phyloP scores from a whole-genome alignment of 306 rosid species.

The Corylus heterophylla region DNA sequence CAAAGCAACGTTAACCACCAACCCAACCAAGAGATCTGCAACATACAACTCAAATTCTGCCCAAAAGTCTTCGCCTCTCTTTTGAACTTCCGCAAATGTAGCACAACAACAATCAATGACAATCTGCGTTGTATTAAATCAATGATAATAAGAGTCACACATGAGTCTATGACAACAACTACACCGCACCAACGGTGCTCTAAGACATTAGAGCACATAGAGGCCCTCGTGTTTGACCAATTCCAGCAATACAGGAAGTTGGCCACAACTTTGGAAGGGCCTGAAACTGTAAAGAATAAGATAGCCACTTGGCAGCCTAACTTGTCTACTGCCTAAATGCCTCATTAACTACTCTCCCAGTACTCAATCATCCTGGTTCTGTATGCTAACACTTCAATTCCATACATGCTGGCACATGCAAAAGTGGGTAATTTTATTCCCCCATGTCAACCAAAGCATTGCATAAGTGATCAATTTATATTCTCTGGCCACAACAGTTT shows the following conservation, averaged over 20 bases:
- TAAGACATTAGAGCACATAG: neutral
- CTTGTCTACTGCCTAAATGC: constrained; percentile 6
- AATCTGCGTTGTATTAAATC: constrained; percentile 52
- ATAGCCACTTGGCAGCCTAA: neutral
- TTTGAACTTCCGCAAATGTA: constrained; percentile 78
- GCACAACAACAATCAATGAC: constrained; percentile 79
- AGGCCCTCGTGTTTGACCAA: neutral
- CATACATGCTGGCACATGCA: neutral
- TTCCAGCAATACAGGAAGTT: neutral
- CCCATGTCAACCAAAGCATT: neutral
- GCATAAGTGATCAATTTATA: constrained; percentile 1
- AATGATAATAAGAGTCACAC: neutral
- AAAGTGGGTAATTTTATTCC: neutral
- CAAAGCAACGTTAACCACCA: constrained; percentile 85
- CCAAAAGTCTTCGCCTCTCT: constrained; percentile 90
- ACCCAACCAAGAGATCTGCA: constrained; percentile 88
- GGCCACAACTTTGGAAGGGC: neutral
- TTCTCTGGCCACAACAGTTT: neutral
- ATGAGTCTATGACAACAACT: constrained; percentile 11
- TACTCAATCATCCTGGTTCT: neutral
- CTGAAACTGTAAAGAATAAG: neutral
- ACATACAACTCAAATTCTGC: constrained; percentile 87
- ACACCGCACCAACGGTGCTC: constrained; percentile 17
- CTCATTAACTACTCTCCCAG: constrained; percentile 11
- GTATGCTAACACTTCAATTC: neutral